Base-by-base conservation (phyloP, 139 green algal genomes). In the Asterochloris erici region DNA sequence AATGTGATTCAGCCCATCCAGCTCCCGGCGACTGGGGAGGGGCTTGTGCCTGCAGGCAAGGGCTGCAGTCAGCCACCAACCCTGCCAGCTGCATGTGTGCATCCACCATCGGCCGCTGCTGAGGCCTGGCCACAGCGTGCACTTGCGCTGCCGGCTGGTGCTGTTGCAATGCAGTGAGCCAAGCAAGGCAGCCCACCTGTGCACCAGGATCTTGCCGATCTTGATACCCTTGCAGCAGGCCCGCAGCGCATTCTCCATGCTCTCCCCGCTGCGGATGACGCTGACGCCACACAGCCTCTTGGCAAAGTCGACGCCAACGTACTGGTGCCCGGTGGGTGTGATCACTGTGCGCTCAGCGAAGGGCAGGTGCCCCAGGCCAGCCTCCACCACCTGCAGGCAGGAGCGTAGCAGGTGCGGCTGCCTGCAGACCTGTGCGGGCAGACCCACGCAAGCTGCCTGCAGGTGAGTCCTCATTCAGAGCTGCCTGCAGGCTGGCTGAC, bases 191-290 rank as follows among this genome's bases (percentile, higher is more conserved):
- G 38, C 38, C 38, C 62, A 86, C 87, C 91, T 87, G 84, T 96
- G 91, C 71, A 99, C 92, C 63, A 99, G 90, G 64, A 99, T 98
- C 89, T 99, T 99, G 81, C 97, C 97, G 47, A 99, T 96, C 89
- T 98, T 98, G 89, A 99, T 96, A 75, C 96, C 95, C 83, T 99
- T 98, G 88, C 95, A 98, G 91, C 97, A 99, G 74, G 94, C 96
- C 12, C 96, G 85, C 86, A 99, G 89, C 78, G 96, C 96, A 77
- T 95, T 97, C 90, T 99, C 96, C 96, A 99, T 99, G 79, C 86
- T 88, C 88, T 99, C 96, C 26, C 96, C 96, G 74, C 79, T 91
- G 77, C 96, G 93, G 81, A 99, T 98, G 82, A 99, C 94, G 76
- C 87, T 94, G 78, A 99, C 96, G 26, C 96, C 97, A 87, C 97